A percentile compares a stretch with the other conserved stretches of the same genome.
phyloP scores from a whole-genome alignment of 345 rosid genomes.

The Trapa incisa region DNA sequence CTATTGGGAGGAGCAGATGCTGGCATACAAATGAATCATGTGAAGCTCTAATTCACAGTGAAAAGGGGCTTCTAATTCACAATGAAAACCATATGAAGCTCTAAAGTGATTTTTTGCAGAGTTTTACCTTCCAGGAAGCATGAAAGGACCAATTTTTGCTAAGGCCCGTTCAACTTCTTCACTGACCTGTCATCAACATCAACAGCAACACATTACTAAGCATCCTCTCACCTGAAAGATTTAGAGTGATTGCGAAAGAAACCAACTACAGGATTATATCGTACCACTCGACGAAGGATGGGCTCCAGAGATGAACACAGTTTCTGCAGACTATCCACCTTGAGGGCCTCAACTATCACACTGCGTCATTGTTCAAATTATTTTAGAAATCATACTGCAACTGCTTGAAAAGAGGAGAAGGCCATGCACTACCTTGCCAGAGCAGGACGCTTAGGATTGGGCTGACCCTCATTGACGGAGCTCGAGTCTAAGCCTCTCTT shows the following conservation, averaged over 20 bases:
- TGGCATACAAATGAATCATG: neutral
- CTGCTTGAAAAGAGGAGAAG: neutral
- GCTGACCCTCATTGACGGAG: slow-evolving; percentile 42
- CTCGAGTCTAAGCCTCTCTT: slow-evolving; percentile 62
- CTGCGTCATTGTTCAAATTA: slow-evolving; percentile 28
- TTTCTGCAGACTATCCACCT: slow-evolving; percentile 94
- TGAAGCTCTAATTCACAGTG: too few species aligned
- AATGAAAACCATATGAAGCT: neutral
- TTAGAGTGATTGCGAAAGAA: neutral
- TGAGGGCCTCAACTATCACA: slow-evolving; percentile 94
- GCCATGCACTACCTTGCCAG: slow-evolving; percentile 38
- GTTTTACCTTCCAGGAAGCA: slow-evolving; percentile 45
- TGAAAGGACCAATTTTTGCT: slow-evolving; percentile 70
- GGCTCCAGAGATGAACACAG: slow-evolving; percentile 96
- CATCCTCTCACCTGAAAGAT: neutral
- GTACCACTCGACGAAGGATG: slow-evolving; percentile 86
- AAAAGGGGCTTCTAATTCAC: too few species aligned
- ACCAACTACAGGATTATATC: slow-evolving; percentile 4
- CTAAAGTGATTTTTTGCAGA: neutral
- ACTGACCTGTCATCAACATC: slow-evolving; percentile 49
- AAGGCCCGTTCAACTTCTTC: slow-evolving; percentile 98
- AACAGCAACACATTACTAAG: slow-evolving; percentile 7
- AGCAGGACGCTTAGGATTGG: slow-evolving; percentile 86
- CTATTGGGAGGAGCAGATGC: neutral
- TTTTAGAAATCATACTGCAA: neutral